These are phyloP conservation scores for Pleurozium schreberi DNA, from an alignment of 225 moss, liverwort and hornwort genomes.

Conservation along the genomic window DNA sequence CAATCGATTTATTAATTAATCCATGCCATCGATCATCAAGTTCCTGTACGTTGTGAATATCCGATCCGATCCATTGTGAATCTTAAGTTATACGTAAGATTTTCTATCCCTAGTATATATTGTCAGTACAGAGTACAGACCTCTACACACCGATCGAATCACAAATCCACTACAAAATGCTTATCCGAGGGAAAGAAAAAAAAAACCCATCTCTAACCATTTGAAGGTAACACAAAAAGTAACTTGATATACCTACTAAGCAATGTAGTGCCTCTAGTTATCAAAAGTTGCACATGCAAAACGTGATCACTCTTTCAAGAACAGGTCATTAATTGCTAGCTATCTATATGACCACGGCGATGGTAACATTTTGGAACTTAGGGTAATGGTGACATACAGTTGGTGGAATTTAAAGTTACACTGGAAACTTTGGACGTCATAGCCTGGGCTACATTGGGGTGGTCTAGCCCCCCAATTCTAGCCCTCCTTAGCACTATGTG, in stretches of 20 bases:
- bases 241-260: neutral
- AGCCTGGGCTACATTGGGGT: no score
- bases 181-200: neutral
- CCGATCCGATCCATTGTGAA: no score
- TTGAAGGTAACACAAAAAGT: neutral
- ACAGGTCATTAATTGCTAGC: neutral
- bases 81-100: neutral
- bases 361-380: neutral
- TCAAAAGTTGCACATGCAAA: no score
- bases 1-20: neutral
- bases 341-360: neutral
- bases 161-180: neutral
- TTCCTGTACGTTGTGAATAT: neutral
- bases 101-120: neutral
- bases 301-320: no score
- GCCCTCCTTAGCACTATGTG: no score
- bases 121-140: no score
- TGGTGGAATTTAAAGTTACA: no score
- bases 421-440: no score
- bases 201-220: neutral
- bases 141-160: neutral
- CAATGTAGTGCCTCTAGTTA: neutral
- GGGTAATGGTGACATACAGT: neutral
- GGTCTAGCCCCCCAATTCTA: no score
- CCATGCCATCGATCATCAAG: neutral